Base-by-base conservation (phyloP, 2,329 filamentous ascomycete species). In the Aspergillus tanneri region DNA sequence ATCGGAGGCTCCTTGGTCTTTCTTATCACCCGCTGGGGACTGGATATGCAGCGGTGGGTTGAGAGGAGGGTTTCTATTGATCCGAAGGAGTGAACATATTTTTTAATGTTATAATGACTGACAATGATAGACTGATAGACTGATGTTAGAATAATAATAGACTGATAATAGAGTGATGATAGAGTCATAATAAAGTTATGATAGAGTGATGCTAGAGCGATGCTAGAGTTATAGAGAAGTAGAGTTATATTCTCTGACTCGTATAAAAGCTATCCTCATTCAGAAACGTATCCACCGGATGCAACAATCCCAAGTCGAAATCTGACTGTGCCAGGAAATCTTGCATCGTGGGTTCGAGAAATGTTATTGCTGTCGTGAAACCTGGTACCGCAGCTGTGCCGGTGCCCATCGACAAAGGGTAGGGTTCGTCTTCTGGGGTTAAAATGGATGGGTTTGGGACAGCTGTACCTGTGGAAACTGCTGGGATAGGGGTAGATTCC, bases 281-380 rank as follows among this genome's bases (percentile, higher is more conserved):
- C 47, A 68, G 58, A 43, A 66, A 67, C 3, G 61, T 61, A 55
- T 69, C 67, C 27, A 68, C 63, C 6, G 66, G 64, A 49, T 69
- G 63, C 47, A 67, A 46, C 42, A 66, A 47, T 2, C 66, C 65
- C 25, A 69, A 38, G 49, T 69, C 67, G 14, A 70, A 60, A 55
- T 70, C 65, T 4, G 66, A 67, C 53, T 70, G 67, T 14, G 67
- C 66, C 2, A 70, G 53, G 14, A 70, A 70, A 38, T 69, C 65
- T 46, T 70, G 66, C 67, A 70, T 68, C 6, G 66, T 70, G 18
- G 67, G 67, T 41, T 70, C 65, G 32, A 69, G 50, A 39, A 70
- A 68, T 7, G 67, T 60, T 65, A 70, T 69, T 34, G 64, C 65
- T 0, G 67, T 68, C 27, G 67, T 68, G 44, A 68, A 69, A 7